Evolutionary conservation across 371 early-diverging fungal species (phyloP).

Genomic region (Rhizopus sp.): DNA sequence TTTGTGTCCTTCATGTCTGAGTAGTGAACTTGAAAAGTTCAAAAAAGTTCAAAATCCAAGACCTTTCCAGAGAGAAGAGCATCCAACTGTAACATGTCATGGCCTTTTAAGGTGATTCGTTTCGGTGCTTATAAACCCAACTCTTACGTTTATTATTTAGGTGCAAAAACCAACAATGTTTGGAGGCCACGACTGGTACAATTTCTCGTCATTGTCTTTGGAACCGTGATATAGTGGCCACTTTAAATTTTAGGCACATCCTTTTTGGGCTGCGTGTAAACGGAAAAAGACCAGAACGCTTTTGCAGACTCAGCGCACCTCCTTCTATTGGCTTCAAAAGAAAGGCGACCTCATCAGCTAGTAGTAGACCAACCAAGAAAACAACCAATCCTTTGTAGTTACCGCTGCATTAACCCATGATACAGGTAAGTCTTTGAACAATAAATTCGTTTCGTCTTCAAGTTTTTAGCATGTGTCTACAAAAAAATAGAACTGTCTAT

Average conservation of each 20-base stretch:
- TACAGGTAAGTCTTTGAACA: background rate
- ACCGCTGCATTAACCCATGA: background rate
- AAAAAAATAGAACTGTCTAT: background rate
- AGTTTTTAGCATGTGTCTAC: background rate
- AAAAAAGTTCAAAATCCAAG: background rate
- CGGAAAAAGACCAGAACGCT: background rate
- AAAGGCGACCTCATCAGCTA: background rate
- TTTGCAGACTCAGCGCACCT: background rate
- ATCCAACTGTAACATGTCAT: background rate
- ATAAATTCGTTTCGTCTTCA: background rate
- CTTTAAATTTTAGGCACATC: background rate
- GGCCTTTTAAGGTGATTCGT: background rate
- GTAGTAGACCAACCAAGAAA: background rate
- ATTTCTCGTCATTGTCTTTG: background rate
- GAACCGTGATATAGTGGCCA: conserved; percentile 1
- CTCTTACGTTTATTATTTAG: background rate
- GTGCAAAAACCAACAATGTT: conserved; percentile 7
- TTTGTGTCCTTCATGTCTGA: conserved; percentile 1
- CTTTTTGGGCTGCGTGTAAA: background rate
- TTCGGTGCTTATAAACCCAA: background rate
- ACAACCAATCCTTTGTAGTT: background rate
- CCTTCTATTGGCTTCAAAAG: background rate
- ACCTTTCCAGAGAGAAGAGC: background rate
- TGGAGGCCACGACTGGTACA: background rate
- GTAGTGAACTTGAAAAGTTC: background rate